Conservation (phyloP, 2,329 filamentous ascomycete genomes). For the Acrocalymma vagum region DNA sequence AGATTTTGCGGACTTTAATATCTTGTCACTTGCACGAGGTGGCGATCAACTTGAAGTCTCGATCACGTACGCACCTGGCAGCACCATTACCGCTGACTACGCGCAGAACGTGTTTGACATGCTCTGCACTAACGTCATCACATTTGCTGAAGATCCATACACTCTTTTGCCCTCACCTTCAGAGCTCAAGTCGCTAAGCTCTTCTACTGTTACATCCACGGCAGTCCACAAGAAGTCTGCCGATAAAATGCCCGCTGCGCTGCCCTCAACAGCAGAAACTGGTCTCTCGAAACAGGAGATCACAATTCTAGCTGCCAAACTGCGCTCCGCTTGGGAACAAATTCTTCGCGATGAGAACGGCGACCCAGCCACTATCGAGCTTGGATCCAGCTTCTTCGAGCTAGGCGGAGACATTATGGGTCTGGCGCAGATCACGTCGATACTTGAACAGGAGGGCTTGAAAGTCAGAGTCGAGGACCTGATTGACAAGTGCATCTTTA, state of each 20-base stretch:
- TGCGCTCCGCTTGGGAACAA: conserved; percentile 39
- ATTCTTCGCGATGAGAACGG: conserved; percentile 38
- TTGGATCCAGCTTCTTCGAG: conserved; percentile 42
- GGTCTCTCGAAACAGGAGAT: conserved; percentile 35
- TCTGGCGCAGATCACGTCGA: conserved; percentile 39
- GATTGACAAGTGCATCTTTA: conserved; percentile 38
- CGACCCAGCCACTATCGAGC: conserved; percentile 23
- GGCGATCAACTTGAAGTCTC: conserved; percentile 35
- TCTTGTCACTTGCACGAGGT: conserved; percentile 33
- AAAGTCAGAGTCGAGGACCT: conserved; percentile 40
- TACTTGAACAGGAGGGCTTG: conserved; percentile 35
- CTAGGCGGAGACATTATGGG: conserved; percentile 46
- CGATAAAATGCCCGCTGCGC: conserved; percentile 30
- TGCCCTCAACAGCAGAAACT: conserved; percentile 36
- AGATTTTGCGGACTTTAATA: conserved; percentile 44
- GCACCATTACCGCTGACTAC: conserved; percentile 62
- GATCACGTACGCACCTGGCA: conserved; percentile 42
- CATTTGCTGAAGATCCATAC: conserved; percentile 37
- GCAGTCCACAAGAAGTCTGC: conserved; percentile 29
- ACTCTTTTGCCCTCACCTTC: conserved; percentile 35
- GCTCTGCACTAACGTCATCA: conserved; percentile 35
- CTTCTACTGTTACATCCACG: conserved; percentile 31
- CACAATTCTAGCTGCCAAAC: conserved; percentile 27
- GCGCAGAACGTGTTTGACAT: conserved; percentile 56
- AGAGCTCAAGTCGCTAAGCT: conserved; percentile 32